Percentiles rank a stretch among this genome's conserved stretches.
Conservation (phyloP, 768 basidiomycete genomes). For the Steccherinum ochraceum region DNA sequence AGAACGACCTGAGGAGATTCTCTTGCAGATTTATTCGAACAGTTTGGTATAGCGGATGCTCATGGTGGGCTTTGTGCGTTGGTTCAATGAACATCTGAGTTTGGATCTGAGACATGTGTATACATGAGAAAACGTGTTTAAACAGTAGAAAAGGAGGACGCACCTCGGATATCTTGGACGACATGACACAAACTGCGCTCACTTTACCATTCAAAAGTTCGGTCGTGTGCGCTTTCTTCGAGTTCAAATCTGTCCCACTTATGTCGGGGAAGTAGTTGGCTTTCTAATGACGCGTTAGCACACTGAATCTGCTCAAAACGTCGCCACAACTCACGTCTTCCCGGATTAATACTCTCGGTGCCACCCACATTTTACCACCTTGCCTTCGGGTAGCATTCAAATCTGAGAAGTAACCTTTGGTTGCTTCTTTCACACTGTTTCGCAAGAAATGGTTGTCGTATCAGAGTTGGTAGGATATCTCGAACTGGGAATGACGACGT, state of each 20-base stretch:
- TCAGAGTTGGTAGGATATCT: too few species aligned
- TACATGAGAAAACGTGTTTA: not conserved
- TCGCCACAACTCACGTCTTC: slow-evolving; percentile 66
- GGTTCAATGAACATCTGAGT: slow-evolving; percentile 61
- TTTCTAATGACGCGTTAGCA: slow-evolving; percentile 46
- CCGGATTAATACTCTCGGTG: slow-evolving; percentile 80
- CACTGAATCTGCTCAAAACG: not conserved
- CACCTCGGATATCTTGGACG: slow-evolving; percentile 85
- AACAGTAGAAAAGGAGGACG: slow-evolving; percentile 10
- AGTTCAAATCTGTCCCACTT: slow-evolving; percentile 59
- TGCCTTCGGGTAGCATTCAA: slow-evolving; percentile 71
- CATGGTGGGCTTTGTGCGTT: slow-evolving; percentile 44
- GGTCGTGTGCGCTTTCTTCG: slow-evolving; percentile 63
- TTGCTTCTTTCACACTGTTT: slow-evolving; percentile 59
- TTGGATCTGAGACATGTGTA: slow-evolving; percentile 52
- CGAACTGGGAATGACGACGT: too few species aligned
- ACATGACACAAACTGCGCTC: slow-evolving; percentile 77
- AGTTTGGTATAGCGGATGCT: slow-evolving; percentile 61
- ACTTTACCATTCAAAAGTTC: slow-evolving; percentile 70
- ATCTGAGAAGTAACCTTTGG: slow-evolving; percentile 87
- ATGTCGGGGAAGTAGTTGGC: slow-evolving; percentile 90
- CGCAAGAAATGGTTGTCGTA: slow-evolving; percentile 1
- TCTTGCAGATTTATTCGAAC: slow-evolving; percentile 92
- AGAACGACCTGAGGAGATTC: slow-evolving; percentile 85
- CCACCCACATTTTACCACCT: slow-evolving; percentile 94